Evolutionary conservation across 768 basidiomycete genomes (phyloP), one percentile per base, ranked within the genome.

Genomic region (Lactifluus pinguis): DNA sequence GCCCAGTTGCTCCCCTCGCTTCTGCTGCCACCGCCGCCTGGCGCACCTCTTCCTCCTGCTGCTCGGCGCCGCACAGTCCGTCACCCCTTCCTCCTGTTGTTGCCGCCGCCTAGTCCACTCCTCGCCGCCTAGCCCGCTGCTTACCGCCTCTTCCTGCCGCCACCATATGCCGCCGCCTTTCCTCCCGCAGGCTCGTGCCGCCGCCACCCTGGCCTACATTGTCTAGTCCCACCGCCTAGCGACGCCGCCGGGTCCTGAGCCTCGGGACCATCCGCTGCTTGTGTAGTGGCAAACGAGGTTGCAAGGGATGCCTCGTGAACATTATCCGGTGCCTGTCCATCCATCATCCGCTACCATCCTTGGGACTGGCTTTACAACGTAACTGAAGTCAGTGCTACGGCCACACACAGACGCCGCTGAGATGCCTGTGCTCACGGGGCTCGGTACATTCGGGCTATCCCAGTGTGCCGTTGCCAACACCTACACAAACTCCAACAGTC

Each of bases 301-400:
- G n/a, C 60, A 17, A 48, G 42, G 61, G 62, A 53, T 42, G 55
- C 57, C 49, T 66, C 66, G 45, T 57, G 61, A 54, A 54, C 59
- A 58, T 41, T 53, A 64, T 63, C 66, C 55, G 60, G 36, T 56
- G 59, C 52, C 39, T 66, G 65, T 59, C 65, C 65, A 61, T 64
- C 65, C 41, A 50, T 42, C 59, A 58, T 62, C 66, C n/a, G 49
- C 42, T 49, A 60, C 68, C 68, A 66, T 72, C 72, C 70, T 76
- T 74, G 73, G 77, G 73, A 74, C 77, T 68, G 69, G 78, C 77
- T 79, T 69, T 70, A 67, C 66, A 67, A 48, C 80, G 82, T 80
- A 72, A 79, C 75, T 75, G 68, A 73, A 70, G 81, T 89, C 73
- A 89, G 87, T 73, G 71, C 76, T 76, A 79, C 76, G 82, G 78